A percentile compares a stretch with the other conserved stretches of the same genome.
These are phyloP conservation scores for Phialocephala sp. DNA, from an alignment of 2,329 filamentous ascomycete genomes.

Conservation along the genomic window DNA sequence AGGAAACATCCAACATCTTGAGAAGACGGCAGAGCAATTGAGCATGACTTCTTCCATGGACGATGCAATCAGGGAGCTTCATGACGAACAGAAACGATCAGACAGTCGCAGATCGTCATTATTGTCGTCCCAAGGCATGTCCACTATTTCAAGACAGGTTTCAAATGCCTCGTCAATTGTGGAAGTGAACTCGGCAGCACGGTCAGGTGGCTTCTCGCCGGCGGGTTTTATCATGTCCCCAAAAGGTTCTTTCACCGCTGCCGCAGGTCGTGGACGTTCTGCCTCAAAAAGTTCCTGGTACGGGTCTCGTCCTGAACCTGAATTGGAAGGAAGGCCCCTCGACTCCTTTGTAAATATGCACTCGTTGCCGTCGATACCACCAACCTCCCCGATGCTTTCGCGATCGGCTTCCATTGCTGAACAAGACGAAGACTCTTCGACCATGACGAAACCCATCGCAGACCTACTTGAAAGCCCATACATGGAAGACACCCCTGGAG, in stretches of 20 bases:
- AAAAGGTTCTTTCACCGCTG: conserved; percentile 60
- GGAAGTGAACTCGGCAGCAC: conserved; percentile 69
- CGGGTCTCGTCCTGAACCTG: conserved; percentile 42
- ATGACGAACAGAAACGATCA: conserved; percentile 72
- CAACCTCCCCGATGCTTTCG: conserved; percentile 34
- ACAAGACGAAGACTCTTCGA: conserved; percentile 37
- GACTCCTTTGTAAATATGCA: conserved; percentile 41
- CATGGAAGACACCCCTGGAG: conserved; percentile 12
- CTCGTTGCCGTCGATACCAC: conserved; percentile 25
- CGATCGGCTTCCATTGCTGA: conserved; percentile 37
- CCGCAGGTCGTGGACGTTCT: conserved; percentile 54
- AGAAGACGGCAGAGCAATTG: conserved; percentile 76
- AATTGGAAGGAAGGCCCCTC: conserved; percentile 43
- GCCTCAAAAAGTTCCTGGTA: conserved; percentile 56
- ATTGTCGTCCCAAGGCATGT: conserved; percentile 51
- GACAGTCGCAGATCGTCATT: conserved; percentile 71
- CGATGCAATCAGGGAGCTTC: conserved; percentile 76
- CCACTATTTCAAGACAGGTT: conserved; percentile 48
- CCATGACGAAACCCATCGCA: conserved; percentile 34
- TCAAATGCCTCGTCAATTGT: conserved; percentile 66
- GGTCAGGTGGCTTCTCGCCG: conserved; percentile 73
- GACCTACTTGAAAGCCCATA: conserved; percentile 28
- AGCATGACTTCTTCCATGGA: conserved; percentile 77
- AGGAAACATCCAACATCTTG: conserved; percentile 74
- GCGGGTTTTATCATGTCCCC: conserved; percentile 72